phyloP scores from a whole-genome alignment of 2,329 filamentous ascomycete species.

The Claviceps arundinis region DNA sequence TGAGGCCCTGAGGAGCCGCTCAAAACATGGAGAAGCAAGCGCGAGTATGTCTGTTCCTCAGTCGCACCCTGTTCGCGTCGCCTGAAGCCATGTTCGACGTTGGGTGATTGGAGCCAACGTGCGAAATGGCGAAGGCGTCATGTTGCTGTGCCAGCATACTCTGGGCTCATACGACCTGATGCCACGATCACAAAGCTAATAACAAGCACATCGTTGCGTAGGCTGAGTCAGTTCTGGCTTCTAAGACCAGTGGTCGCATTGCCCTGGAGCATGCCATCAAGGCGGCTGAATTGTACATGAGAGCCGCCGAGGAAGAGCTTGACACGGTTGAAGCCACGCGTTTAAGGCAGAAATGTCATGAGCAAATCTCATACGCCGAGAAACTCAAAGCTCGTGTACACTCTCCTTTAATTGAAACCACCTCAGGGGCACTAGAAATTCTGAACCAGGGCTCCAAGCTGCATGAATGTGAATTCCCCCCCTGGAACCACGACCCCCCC shows the following conservation, averaged over 20 bases:
- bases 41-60: background rate
- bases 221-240: constrained; percentile 25
- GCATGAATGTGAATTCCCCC: constrained; percentile 72
- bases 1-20: background rate
- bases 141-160: background rate
- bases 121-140: background rate
- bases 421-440: constrained; percentile 26
- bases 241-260: constrained; percentile 28
- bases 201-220: constrained; percentile 7
- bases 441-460: constrained; percentile 65
- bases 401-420: background rate
- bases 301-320: constrained; percentile 50
- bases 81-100: background rate
- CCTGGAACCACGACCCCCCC: constrained; percentile 57
- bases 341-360: constrained; percentile 55
- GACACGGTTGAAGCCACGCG: constrained; percentile 48
- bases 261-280: constrained; percentile 64
- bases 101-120: background rate
- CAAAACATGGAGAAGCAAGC: background rate
- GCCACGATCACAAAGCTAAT: background rate
- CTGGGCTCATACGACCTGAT: background rate
- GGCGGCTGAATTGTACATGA: constrained; percentile 72
- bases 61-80: background rate
- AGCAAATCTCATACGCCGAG: constrained; percentile 61
- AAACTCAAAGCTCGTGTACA: constrained; percentile 45